Conservation (phyloP, 176 grass and related monocot genomes). For the Phoenix dactylifera region DNA sequence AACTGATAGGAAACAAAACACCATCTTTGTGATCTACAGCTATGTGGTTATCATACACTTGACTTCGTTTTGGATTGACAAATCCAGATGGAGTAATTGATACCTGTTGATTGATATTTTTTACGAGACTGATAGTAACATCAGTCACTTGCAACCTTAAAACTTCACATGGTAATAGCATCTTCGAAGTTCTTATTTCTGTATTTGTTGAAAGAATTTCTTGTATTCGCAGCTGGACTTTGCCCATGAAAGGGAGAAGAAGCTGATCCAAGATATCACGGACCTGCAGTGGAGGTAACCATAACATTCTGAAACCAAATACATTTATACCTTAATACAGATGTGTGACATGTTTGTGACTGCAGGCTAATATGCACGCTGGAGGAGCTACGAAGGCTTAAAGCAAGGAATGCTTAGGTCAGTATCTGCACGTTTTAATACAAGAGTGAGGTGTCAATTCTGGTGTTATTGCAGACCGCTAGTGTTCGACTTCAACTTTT, state of each 20-base stretch:
- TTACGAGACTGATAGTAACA: no score
- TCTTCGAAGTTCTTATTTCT: neutral
- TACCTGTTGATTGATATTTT: no score
- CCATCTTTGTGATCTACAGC: no score
- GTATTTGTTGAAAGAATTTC: neutral
- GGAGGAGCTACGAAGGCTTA: slow-evolving; percentile 77
- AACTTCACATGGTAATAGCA: no score
- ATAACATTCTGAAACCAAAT: neutral
- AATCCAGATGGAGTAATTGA: no score
- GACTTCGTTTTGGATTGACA: no score
- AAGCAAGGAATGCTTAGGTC: slow-evolving; percentile 57
- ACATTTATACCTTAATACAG: neutral
- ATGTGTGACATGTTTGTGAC: neutral
- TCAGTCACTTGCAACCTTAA: no score
- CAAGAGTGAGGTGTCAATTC: no score
- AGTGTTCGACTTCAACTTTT: no score
- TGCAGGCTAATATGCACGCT: slow-evolving; percentile 61
- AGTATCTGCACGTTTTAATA: neutral
- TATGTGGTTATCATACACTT: no score
- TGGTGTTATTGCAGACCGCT: no score
- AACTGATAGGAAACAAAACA: no score
- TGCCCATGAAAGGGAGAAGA: slow-evolving; percentile 73
- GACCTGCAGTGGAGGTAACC: slow-evolving; percentile 76
- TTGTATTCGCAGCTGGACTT: slow-evolving; percentile 62
- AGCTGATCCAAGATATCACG: slow-evolving; percentile 56